Conservation (phyloP, 1,284 basidiomycete species). For the Melanopsichium pennsylvanicum region DNA sequence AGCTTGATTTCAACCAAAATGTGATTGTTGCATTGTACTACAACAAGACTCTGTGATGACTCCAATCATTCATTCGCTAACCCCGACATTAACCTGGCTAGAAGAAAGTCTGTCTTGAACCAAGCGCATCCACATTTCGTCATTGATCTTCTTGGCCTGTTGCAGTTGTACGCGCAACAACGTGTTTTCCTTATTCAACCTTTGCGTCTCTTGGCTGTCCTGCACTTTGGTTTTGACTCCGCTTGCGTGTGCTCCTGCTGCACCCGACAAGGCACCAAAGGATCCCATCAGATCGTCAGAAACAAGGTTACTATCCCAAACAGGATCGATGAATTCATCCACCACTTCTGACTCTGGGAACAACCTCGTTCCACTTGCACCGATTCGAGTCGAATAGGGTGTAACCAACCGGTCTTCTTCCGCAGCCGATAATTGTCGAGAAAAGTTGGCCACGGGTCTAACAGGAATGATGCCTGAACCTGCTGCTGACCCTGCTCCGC, state of each 20-base stretch:
- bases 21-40: not conserved
- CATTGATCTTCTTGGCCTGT: slow-evolving; percentile 56
- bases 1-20: not conserved
- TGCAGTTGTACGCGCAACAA: slow-evolving; percentile 46
- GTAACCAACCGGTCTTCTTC: slow-evolving; percentile 32
- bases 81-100: slow-evolving; percentile 8
- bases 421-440: slow-evolving; percentile 20
- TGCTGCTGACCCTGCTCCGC: slow-evolving; percentile 12
- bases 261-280: not conserved
- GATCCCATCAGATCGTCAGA: slow-evolving; percentile 9
- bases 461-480: slow-evolving; percentile 22
- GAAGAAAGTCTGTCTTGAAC: slow-evolving; percentile 33
- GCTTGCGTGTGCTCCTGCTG: not conserved
- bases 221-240: slow-evolving; percentile 1
- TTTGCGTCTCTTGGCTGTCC: slow-evolving; percentile 5
- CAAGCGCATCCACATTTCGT: slow-evolving; percentile 54
- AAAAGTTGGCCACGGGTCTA: slow-evolving; percentile 32
- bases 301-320: slow-evolving; percentile 35
- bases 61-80: no score
- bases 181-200: slow-evolving; percentile 21
- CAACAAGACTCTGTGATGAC: no score
- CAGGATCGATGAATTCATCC: slow-evolving; percentile 33
- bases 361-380: slow-evolving; percentile 2
- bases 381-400: slow-evolving; percentile 33
- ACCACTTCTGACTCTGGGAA: no score